These are phyloP conservation scores for Daedaleopsis nitida DNA, from an alignment of 768 basidiomycete species.

Conservation along the genomic window DNA sequence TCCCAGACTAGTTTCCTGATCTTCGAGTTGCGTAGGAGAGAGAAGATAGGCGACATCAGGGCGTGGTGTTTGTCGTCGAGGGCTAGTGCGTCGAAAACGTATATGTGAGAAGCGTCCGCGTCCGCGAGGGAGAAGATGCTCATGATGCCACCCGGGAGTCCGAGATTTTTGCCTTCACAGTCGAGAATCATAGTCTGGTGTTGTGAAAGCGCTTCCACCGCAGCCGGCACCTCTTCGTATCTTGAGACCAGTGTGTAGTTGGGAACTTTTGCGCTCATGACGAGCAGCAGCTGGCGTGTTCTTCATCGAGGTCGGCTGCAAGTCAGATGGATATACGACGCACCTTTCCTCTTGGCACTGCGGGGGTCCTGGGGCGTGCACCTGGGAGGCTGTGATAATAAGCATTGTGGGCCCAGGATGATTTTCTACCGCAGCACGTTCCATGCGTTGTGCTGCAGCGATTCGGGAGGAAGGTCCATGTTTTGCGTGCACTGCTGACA, in stretches of 20 bases:
- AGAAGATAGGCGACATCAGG: conserved; percentile 29
- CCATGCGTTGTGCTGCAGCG: no score
- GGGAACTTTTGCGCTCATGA: background rate
- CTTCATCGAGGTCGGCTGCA: background rate
- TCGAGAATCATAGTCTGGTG: conserved; percentile 35
- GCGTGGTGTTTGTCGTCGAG: conserved; percentile 21
- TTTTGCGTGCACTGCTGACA: no score
- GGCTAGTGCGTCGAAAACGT: conserved; percentile 41
- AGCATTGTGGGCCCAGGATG: no score
- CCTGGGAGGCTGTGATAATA: no score
- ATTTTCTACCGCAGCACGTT: no score
- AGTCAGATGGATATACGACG: no score
- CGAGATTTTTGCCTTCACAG: conserved; percentile 44
- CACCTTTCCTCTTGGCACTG: no score
- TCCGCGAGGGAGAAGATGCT: conserved; percentile 43
- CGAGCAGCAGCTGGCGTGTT: background rate
- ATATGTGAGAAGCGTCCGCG: conserved; percentile 35
- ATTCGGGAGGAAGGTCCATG: no score
- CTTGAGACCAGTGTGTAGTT: conserved; percentile 3
- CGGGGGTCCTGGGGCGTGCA: no score
- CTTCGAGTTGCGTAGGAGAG: conserved; percentile 30
- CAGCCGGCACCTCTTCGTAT: conserved; percentile 2
- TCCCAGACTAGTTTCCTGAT: conserved; percentile 46
- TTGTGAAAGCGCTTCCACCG: conserved; percentile 1
- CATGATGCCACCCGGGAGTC: conserved; percentile 34